A percentile compares a stretch with the other conserved stretches of the same genome.
Evolutionary conservation across 306 rosid genomes (phyloP).

Genomic region (Pyrus communis): DNA sequence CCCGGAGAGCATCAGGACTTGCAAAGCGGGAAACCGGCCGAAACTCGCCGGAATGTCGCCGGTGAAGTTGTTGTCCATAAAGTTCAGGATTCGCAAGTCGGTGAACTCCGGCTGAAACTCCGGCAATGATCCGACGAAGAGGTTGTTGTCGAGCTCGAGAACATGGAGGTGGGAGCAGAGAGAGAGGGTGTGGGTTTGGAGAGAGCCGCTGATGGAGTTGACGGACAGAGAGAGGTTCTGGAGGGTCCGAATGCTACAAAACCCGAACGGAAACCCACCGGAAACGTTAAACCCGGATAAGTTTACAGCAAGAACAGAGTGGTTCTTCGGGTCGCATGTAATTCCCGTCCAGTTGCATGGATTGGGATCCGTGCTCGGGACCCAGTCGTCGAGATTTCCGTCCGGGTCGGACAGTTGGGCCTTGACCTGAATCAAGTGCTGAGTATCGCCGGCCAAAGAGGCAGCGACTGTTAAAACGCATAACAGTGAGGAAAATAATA

Average conservation of each 20-base stretch:
- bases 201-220: constrained; percentile 32
- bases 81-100: constrained; percentile 34
- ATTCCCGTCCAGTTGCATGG: constrained; percentile 76
- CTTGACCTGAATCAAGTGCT: constrained; percentile 53
- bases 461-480: not conserved
- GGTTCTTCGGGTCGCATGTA: constrained; percentile 35
- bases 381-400: constrained; percentile 44
- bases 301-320: constrained; percentile 40
- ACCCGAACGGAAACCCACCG: constrained; percentile 55
- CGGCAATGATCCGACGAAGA: constrained; percentile 51
- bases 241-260: constrained; percentile 62
- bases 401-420: constrained; percentile 42
- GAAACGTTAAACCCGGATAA: constrained; percentile 23
- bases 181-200: constrained; percentile 34
- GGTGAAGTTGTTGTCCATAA: constrained; percentile 56
- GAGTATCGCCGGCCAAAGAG: constrained; percentile 28
- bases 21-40: constrained; percentile 34
- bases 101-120: constrained; percentile 34
- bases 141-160: constrained; percentile 47
- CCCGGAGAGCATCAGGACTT: constrained; percentile 16
- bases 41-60: constrained; percentile 61
- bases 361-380: constrained; percentile 3
- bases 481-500: not conserved
- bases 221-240: constrained; percentile 30
- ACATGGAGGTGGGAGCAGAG: constrained; percentile 49